phyloP scores from a whole-genome alignment of 805 yeast species.

The Ogataea wickerhamii region DNA sequence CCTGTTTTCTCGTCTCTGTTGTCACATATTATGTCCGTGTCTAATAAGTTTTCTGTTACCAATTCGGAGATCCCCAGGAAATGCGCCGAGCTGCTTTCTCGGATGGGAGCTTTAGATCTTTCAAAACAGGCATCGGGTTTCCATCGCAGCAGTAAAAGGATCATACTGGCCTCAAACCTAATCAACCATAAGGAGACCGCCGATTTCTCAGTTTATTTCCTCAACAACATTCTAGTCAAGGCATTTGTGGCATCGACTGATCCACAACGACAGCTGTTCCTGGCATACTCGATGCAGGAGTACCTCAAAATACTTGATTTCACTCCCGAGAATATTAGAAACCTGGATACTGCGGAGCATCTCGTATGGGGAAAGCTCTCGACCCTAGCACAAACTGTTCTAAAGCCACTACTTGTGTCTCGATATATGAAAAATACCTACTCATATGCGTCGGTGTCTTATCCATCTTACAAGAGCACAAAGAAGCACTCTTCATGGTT shows the following conservation, averaged over 20 bases:
- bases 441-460: conserved; percentile 42
- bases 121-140: conserved; percentile 42
- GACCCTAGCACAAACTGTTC: conserved; percentile 64
- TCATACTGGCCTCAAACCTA: conserved; percentile 60
- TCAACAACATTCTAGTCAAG: conserved; percentile 70
- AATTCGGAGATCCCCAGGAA: conserved; percentile 49
- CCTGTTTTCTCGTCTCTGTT: conserved; percentile 43
- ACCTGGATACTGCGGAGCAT: conserved; percentile 29
- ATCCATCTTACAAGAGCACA: conserved; percentile 61
- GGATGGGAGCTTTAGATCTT: conserved; percentile 74
- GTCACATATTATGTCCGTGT: conserved; percentile 51
- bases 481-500: conserved; percentile 71
- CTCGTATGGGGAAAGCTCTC: conserved; percentile 60
- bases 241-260: conserved; percentile 88
- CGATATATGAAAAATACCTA: conserved; percentile 58
- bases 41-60: conserved; percentile 50
- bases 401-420: conserved; percentile 72
- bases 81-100: conserved; percentile 68
- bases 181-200: conserved; percentile 58
- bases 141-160: conserved; percentile 36
- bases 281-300: conserved; percentile 89
- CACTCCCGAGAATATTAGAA: conserved; percentile 20
- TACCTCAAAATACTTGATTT: conserved; percentile 59
- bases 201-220: conserved; percentile 58
- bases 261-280: conserved; percentile 76